phyloP scores from a whole-genome alignment of 192 early-diverging fungal genomes.

The Glomus cerebriforme region DNA sequence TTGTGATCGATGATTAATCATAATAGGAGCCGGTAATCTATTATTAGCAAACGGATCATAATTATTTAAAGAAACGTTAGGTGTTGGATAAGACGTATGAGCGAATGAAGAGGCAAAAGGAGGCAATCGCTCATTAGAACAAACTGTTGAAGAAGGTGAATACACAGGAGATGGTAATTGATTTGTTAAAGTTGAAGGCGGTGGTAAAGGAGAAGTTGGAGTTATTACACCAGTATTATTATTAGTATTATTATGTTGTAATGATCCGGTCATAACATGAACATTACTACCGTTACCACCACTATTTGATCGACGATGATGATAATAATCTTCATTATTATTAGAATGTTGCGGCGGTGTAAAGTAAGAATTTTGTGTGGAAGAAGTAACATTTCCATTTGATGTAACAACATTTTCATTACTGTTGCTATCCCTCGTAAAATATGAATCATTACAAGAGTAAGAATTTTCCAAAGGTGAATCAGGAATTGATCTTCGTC shows the following conservation, averaged over 20 bases:
- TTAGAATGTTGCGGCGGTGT: background rate
- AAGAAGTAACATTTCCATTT: background rate
- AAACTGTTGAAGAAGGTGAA: background rate
- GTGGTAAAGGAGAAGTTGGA: background rate
- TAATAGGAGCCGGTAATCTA: background rate
- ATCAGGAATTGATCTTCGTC: conserved; percentile 3
- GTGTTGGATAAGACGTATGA: background rate
- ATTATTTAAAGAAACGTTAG: background rate
- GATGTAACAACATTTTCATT: background rate
- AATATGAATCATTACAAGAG: conserved; percentile 11
- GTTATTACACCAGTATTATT: background rate
- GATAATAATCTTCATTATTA: conserved; percentile 1
- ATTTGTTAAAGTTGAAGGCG: background rate
- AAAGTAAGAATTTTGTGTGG: background rate
- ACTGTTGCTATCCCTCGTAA: background rate
- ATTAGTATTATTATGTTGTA: background rate
- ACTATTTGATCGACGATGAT: background rate
- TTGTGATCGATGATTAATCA: background rate
- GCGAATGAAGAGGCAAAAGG: background rate
- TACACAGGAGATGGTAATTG: background rate
- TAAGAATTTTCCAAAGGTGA: background rate
- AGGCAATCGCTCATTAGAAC: background rate
- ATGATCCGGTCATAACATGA: background rate
- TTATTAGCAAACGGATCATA: background rate
- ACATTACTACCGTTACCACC: background rate